Evolutionary conservation across 768 basidiomycete genomes (phyloP).

Genomic region (Paxillus involutus): DNA sequence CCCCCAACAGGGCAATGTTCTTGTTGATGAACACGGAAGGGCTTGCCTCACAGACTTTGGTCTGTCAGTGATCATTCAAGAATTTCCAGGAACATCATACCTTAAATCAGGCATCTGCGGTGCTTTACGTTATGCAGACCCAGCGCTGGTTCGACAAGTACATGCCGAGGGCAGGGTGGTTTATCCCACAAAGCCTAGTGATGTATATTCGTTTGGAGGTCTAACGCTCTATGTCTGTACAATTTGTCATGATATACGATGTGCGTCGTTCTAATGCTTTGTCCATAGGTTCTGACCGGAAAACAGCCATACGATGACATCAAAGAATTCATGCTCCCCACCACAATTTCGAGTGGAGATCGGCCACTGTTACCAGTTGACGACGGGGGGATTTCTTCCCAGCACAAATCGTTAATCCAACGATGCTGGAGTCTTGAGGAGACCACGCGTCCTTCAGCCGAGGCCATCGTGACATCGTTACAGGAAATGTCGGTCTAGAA

Average conservation of each 20-base stretch:
- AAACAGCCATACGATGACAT: neutral
- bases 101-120: slow-evolving; percentile 32
- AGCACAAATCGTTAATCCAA: neutral
- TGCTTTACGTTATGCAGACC: slow-evolving; percentile 44
- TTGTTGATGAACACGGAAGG: slow-evolving; percentile 37
- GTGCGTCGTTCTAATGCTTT: neutral
- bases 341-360: neutral
- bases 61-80: slow-evolving; percentile 22
- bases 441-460: neutral
- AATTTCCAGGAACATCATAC: slow-evolving; percentile 4
- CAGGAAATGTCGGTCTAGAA: too few relatives aligned
- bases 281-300: neutral
- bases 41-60: slow-evolving; percentile 54
- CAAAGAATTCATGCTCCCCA: too few relatives aligned
- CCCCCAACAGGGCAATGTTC: slow-evolving; percentile 37
- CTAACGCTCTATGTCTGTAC: slow-evolving; percentile 16
- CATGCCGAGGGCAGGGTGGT: neutral
- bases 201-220: slow-evolving; percentile 22
- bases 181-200: neutral
- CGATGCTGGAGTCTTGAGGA: neutral
- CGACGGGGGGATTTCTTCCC: neutral
- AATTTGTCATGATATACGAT: slow-evolving; percentile 23
- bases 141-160: slow-evolving; percentile 13
- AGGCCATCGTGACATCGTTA: neutral
- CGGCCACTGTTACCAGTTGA: neutral